Percentiles rank a stretch among this genome's conserved stretches.
These are phyloP conservation scores for Colletotrichum chlorophyti DNA, from an alignment of 2,329 filamentous ascomycete species.

Conservation along the genomic window DNA sequence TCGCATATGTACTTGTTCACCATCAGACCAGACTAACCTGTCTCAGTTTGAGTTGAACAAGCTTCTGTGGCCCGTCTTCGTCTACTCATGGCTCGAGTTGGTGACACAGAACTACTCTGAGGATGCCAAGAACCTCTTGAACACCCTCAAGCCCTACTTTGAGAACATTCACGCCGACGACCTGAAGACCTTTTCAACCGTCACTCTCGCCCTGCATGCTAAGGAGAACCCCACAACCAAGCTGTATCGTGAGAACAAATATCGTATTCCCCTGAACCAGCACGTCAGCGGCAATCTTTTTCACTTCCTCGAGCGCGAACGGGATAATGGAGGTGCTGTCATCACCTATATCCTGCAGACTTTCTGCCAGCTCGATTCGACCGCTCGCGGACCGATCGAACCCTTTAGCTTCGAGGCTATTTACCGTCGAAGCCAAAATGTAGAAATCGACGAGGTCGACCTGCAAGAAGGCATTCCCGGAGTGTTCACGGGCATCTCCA, in stretches of 20 bases:
- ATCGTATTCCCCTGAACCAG: conserved; percentile 86
- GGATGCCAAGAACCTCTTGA: conserved; percentile 78
- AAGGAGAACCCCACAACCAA: conserved; percentile 78
- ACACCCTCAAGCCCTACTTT: conserved; percentile 71
- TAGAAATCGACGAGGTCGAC: conserved; percentile 69
- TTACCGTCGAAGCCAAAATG: conserved; percentile 61
- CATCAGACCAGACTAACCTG: conserved; percentile 25
- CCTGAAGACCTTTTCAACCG: conserved; percentile 73
- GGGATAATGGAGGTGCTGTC: conserved; percentile 78
- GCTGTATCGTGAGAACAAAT: conserved; percentile 85
- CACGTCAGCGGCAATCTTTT: conserved; percentile 84
- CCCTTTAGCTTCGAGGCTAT: conserved; percentile 69
- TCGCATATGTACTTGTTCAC: background rate
- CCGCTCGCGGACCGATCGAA: conserved; percentile 67
- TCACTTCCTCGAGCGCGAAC: conserved; percentile 87
- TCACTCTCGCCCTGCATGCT: conserved; percentile 80
- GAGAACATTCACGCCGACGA: conserved; percentile 82
- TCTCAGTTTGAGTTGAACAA: conserved; percentile 82
- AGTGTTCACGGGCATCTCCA: conserved; percentile 66
- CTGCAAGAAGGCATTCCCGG: conserved; percentile 71
- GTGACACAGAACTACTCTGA: conserved; percentile 73
- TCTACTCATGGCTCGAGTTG: conserved; percentile 89
- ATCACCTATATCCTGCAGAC: conserved; percentile 76
- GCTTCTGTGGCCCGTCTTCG: conserved; percentile 90
- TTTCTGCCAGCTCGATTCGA: conserved; percentile 64